Evolutionary conservation across 2,329 filamentous ascomycete species (phyloP).

Genomic region (Neurospora sp.): DNA sequence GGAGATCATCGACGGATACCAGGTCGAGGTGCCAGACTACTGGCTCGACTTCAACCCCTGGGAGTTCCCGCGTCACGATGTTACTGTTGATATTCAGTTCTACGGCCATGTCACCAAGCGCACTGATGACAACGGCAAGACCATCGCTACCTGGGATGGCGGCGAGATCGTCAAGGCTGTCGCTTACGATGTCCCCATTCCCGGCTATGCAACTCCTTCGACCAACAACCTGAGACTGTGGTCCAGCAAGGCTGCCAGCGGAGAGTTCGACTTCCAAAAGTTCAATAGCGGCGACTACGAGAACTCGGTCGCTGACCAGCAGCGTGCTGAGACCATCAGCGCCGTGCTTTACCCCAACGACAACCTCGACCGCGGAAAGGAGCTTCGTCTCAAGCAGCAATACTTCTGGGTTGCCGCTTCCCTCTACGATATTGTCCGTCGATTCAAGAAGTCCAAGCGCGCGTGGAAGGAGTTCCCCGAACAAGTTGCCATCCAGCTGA

Average conservation of each 20-base stretch:
- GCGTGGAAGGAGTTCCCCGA: slow-evolving; percentile 88
- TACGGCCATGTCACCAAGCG: slow-evolving; percentile 74
- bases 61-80: slow-evolving; percentile 94
- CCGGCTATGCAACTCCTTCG: slow-evolving; percentile 78
- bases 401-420: slow-evolving; percentile 99
- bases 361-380: slow-evolving; percentile 92
- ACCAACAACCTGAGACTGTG: slow-evolving; percentile 96
- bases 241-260: slow-evolving; percentile 94
- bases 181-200: slow-evolving; percentile 87
- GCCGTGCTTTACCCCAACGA: slow-evolving; percentile 96
- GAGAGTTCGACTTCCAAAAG: slow-evolving; percentile 98
- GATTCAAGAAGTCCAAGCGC: slow-evolving; percentile 95
- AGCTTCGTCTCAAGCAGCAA: slow-evolving; percentile 95
- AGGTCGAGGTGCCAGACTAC: slow-evolving; percentile 96
- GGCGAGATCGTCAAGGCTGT: slow-evolving; percentile 88
- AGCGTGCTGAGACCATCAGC: slow-evolving; percentile 97
- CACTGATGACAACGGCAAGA: slow-evolving; percentile 68
- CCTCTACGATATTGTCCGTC: slow-evolving; percentile 87
- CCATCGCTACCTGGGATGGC: slow-evolving; percentile 71
- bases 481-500: slow-evolving; percentile 93
- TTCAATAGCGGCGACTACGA: slow-evolving; percentile 99
- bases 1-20: slow-evolving; percentile 95
- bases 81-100: slow-evolving; percentile 95
- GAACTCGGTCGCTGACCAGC: slow-evolving; percentile 94
- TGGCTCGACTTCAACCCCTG: slow-evolving; percentile 99